Evolutionary conservation across 2,329 filamentous ascomycete genomes (phyloP), one percentile per base, ranked within the genome.

Genomic region (Gyromitra esculenta): DNA sequence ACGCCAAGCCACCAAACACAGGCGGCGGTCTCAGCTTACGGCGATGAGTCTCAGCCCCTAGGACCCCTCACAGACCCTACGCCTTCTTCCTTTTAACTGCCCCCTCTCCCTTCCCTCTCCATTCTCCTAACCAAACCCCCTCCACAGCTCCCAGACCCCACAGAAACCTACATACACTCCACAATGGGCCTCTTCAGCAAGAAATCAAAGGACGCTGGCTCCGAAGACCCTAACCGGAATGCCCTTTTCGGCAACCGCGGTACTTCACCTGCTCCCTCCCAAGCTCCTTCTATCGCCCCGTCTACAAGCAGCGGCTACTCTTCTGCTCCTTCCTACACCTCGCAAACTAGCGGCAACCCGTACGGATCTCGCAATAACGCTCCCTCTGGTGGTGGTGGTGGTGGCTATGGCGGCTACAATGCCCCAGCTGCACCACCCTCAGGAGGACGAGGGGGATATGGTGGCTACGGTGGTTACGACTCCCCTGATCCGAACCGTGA

Each of bases 141-240:
- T n/a, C 18, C 39, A 31, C 8, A 60, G 56, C 57, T 73, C 39
- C 18, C 41, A 59, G 62, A 31, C n/a, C 39, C 37, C 31, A 31
- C 62, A 65, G 1, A 50, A 41, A 13, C 59, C 35, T 37, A 50
- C 60, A 31, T 21, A 45, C 48, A 50, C 31, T 18, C 7, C 41
- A 65, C 52, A 37, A 76, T 76, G 73, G 73, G 73, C 39, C 57
- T 76, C 60, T 76, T 76, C 43, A 59, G 59, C 48, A 76, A 76
- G 52, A 76, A 76, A 54, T 67, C 65, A 18, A 75, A 76, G 54
- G 73, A 72, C 48, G 25, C 50, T 9, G 15, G 13, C 62, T n/a
- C 60, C 25, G 75, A 77, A 6, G 75, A 77, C 41, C 43, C 70
- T 25, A 75, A 70, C 64, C 75, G 71, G 5, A 35, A 21, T 54